Base-by-base conservation (phyloP, 2,329 filamentous ascomycete species). In the Fusarium sp. region DNA sequence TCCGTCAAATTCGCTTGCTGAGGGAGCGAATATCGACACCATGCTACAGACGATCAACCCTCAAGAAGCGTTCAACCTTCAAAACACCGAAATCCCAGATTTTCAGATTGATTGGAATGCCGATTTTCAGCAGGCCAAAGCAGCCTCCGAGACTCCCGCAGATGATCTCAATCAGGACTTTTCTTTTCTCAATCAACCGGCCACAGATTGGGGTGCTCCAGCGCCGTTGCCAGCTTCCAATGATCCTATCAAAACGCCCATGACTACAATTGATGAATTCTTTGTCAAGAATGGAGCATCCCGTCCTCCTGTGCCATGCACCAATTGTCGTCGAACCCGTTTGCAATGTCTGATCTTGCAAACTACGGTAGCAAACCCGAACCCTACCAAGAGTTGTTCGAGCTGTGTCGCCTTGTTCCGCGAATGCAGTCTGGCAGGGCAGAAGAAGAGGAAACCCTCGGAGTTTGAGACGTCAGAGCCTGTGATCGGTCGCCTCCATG, bases 341-440 rank as follows among this genome's bases (percentile, higher is more conserved):
- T 77, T 88, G 13, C 85, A 87, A 61, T 87, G 86, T 61, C 78
- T 87, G 16, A 85, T 87, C 28, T 77, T 88, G 15, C 82, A 85
- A 37, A 87, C 85, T 1, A 84, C 84, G 2, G 44, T 79, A 0
- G 85, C 81, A 30, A 88, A 88, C 63, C 86, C 86, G 1, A 88
- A 87, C 61, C 86, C 86, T 4, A 79, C 84, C 56, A 80, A 79
- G 10, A 82, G 85, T 1, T 88, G 86, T 71, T 86, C 86, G 6
- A 87, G 84, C 67, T 88, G 86, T 63, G 86, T 86, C 9, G 86
- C 85, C 0, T 78, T 88, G 4, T 87, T 86, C 63, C 80, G 86
- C 3, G 84, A 86, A 65, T 88, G 86, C 74, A 87, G 86, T 57
- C 79, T 87, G 9, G 82, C 86, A 2, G 83, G 81, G 18, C 80